Base-by-base conservation (phyloP, 2,329 filamentous ascomycete genomes). In the Ciborinia camelliae region DNA sequence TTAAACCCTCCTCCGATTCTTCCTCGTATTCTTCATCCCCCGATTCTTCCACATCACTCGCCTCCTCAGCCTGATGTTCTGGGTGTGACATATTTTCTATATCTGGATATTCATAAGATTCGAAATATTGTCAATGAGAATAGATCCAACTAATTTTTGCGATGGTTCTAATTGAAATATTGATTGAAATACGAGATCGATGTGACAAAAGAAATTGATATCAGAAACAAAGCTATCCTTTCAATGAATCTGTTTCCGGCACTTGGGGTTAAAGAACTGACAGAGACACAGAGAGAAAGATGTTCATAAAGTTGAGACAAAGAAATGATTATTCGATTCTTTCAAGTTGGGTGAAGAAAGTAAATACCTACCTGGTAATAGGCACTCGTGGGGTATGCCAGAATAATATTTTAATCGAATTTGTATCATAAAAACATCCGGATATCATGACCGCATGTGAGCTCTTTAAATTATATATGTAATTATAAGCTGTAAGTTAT, bases 181-280 rank as follows among this genome's bases (percentile, higher is more conserved):
- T 18, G 23, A 59, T 35, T 47, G 14, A 35, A 37, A 47, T 18
- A 7, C 26, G 1, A 20, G 26, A 35, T 1, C 7, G 9, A 18
- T 47, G 14, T 26, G 4, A 12, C 18, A 0, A 26, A 32, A 35
- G 20, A 15, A 2, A 58, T 5, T 1, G 30, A 54, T 39, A 2
- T 4, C 18, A 39, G 39, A 4, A 26, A 59, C 55, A 59, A 59
- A 59, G 55, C 41, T 14, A 47, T 58, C 28, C 28, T 47, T 26
- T 47, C 20, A 26, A 37, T n/a, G 12, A 32, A 59, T 45, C 55
- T 59, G 41, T 47, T 59, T 59, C 41, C 55, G 55, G 55, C 30
- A 59, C 28, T 47, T 47, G 26, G 14, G 23, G 30, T 20, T 23
- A n/a, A 20, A 26, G 41, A 15, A 6, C 26, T 26, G 20, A 26